Percentiles rank a stretch among this genome's conserved stretches.
Evolutionary conservation across 2,329 filamentous ascomycete species (phyloP).

Genomic region (Pezizomycotina sp.): DNA sequence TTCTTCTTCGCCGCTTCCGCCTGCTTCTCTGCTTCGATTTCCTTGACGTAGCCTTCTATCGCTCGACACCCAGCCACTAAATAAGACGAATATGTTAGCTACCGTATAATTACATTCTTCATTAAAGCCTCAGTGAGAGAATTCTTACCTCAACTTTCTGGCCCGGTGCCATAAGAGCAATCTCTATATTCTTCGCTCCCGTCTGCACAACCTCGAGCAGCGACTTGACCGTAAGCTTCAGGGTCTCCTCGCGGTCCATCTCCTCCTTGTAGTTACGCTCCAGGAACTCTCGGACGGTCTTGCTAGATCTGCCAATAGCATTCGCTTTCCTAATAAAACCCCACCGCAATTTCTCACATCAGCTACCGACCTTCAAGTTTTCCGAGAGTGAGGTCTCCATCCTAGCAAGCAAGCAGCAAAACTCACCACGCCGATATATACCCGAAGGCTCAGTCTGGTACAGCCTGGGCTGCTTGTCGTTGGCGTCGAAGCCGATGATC

Average conservation of each 20-base stretch:
- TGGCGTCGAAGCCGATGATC: conserved; percentile 95
- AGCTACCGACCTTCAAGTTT: conserved; percentile 18
- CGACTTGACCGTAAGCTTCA: conserved; percentile 95
- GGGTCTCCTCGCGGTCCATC: conserved; percentile 91
- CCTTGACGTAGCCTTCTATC: conserved; percentile 95
- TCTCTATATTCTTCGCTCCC: conserved; percentile 98
- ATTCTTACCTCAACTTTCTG: conserved; percentile 51
- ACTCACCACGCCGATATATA: conserved; percentile 91
- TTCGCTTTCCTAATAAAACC: conserved; percentile 71
- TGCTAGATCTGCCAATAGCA: conserved; percentile 93
- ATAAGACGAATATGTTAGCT: conserved; percentile 34
- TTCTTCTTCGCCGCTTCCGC: conserved; percentile 98
- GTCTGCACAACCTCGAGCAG: conserved; percentile 96
- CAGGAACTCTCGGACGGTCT: conserved; percentile 96
- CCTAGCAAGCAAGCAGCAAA: not conserved
- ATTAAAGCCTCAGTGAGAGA: not conserved
- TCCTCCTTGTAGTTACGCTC: conserved; percentile 97
- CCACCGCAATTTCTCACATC: conserved; percentile 8
- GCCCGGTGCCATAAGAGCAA: conserved; percentile 90
- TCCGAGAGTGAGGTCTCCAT: conserved; percentile 3
- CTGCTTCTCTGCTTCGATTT: conserved; percentile 97
- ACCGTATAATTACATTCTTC: not conserved
- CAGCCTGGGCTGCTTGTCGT: conserved; percentile 69
- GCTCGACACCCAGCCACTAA: conserved; percentile 61
- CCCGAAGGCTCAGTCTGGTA: conserved; percentile 99